Evolutionary conservation across 257 asterid genomes (phyloP).

Genomic region (Apocynum venetum): DNA sequence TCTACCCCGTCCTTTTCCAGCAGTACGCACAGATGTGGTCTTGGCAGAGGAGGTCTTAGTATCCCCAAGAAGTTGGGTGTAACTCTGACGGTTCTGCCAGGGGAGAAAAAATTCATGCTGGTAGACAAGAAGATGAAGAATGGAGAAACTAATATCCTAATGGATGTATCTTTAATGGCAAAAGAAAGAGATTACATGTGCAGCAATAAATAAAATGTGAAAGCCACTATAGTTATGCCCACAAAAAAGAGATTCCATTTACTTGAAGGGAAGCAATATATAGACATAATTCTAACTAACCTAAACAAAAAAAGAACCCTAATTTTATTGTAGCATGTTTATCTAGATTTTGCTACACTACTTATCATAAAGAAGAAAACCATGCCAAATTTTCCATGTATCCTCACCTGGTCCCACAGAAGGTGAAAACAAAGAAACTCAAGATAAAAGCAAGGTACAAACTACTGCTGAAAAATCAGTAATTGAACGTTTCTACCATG

Average conservation of each 20-base stretch:
- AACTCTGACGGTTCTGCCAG: slow-evolving; percentile 54
- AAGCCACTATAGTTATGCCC: neutral
- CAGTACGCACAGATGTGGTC: neutral
- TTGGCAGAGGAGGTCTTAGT: neutral
- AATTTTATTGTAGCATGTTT: neutral
- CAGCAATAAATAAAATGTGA: neutral
- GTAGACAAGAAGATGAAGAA: neutral
- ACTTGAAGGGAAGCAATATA: neutral
- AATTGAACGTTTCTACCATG: neutral
- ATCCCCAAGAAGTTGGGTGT: slow-evolving; percentile 8
- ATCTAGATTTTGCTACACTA: neutral
- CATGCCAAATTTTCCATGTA: neutral
- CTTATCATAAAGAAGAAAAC: neutral
- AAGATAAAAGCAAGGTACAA: neutral
- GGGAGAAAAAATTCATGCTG: neutral
- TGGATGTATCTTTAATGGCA: neutral
- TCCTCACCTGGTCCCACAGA: neutral
- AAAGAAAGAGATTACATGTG: neutral
- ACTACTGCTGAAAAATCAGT: neutral
- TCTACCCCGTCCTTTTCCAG: slow-evolving; percentile 9
- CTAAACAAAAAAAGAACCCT: neutral
- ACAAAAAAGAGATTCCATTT: neutral
- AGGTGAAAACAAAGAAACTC: no score
- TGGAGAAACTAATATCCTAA: neutral
- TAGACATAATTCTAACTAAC: neutral